These are phyloP conservation scores for Pinus albicaulis DNA, from an alignment of 75 land plant species.

Conservation along the genomic window DNA sequence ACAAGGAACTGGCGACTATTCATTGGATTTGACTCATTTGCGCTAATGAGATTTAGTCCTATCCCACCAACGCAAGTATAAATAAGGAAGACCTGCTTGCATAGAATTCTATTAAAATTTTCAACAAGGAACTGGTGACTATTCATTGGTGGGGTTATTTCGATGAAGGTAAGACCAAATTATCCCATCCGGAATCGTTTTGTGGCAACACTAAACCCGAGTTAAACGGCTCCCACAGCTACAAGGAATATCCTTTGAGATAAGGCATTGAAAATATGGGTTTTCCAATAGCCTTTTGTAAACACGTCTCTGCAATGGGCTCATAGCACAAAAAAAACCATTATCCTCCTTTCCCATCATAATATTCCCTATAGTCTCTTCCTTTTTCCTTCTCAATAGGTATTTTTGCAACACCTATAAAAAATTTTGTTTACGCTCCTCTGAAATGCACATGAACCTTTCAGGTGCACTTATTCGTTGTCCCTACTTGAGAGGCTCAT, in stretches of 20 bases:
- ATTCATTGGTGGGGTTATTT: slow-evolving; percentile 64
- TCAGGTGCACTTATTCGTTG: slow-evolving; percentile 88
- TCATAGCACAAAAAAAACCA: slow-evolving; percentile 90
- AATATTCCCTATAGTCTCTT: slow-evolving; percentile 96
- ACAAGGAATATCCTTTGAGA: slow-evolving; percentile 78
- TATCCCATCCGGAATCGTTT: slow-evolving; percentile 63
- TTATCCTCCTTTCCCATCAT: slow-evolving; percentile 94
- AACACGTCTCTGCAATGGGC: slow-evolving; percentile 73
- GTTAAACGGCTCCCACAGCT: slow-evolving; percentile 83
- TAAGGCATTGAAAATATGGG: slow-evolving; percentile 80
- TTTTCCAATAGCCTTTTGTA: slow-evolving; percentile 69
- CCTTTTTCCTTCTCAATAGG: slow-evolving; percentile 76
- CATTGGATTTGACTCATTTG: slow-evolving; percentile 96
- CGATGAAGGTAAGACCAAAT: slow-evolving; percentile 56
- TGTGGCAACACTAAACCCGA: slow-evolving; percentile 80
- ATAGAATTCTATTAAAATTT: slow-evolving; percentile 84
- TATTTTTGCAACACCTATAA: slow-evolving; percentile 55
- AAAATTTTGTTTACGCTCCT: slow-evolving; percentile 63
- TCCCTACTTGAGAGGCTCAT: slow-evolving; percentile 88
- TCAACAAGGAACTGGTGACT: slow-evolving; percentile 82
- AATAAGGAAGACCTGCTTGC: slow-evolving; percentile 66
- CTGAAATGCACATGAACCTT: slow-evolving; percentile 62
- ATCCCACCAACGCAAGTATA: slow-evolving; percentile 92
- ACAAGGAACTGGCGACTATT: slow-evolving; percentile 76
- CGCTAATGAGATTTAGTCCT: slow-evolving; percentile 90